Percentiles rank a stretch among this genome's conserved stretches.
Evolutionary conservation across 148 eudicot species (phyloP).

Genomic region (Spergularia marina): DNA sequence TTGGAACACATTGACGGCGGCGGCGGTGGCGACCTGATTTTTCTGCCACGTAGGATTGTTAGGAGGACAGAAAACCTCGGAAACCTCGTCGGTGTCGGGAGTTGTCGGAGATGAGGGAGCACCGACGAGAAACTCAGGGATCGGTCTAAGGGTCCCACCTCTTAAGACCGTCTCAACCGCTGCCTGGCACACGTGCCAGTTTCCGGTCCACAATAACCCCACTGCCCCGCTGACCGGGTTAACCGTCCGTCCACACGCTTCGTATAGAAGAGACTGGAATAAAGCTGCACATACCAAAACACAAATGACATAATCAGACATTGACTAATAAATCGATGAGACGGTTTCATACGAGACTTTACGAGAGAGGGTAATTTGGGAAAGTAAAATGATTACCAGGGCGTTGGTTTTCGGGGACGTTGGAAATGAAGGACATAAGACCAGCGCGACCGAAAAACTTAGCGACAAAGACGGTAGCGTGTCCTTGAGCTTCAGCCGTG

Average conservation of each 20-base stretch:
- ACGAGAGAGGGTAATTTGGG: neutral
- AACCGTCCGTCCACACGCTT: slow-evolving; percentile 78
- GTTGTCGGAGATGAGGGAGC: slow-evolving; percentile 25
- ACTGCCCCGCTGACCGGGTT: slow-evolving; percentile 81
- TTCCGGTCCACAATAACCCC: slow-evolving; percentile 62
- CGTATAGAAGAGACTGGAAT: slow-evolving; percentile 68
- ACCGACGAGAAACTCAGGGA: slow-evolving; percentile 48
- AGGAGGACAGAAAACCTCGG: slow-evolving; percentile 29
- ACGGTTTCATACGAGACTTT: no score
- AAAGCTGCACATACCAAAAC: slow-evolving; percentile 40
- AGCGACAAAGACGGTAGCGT: slow-evolving; percentile 78
- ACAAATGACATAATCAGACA: neutral
- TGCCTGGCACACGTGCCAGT: slow-evolving; percentile 72
- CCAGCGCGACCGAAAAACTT: slow-evolving; percentile 79
- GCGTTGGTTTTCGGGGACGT: slow-evolving; percentile 53
- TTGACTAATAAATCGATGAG: no score
- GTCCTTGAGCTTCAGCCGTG: slow-evolving; percentile 54
- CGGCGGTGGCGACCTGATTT: slow-evolving; percentile 4
- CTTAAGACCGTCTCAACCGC: slow-evolving; percentile 73
- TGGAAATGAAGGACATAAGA: slow-evolving; percentile 69
- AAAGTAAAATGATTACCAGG: slow-evolving; percentile 37
- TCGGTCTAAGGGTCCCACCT: slow-evolving; percentile 56
- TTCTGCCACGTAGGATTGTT: slow-evolving; percentile 11
- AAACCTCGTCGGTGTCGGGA: slow-evolving; percentile 36
- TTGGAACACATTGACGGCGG: slow-evolving; percentile 13